A percentile compares a stretch with the other conserved stretches of the same genome.
phyloP scores from a whole-genome alignment of 176 grass and related monocot genomes.

The Aegilops speltoides region DNA sequence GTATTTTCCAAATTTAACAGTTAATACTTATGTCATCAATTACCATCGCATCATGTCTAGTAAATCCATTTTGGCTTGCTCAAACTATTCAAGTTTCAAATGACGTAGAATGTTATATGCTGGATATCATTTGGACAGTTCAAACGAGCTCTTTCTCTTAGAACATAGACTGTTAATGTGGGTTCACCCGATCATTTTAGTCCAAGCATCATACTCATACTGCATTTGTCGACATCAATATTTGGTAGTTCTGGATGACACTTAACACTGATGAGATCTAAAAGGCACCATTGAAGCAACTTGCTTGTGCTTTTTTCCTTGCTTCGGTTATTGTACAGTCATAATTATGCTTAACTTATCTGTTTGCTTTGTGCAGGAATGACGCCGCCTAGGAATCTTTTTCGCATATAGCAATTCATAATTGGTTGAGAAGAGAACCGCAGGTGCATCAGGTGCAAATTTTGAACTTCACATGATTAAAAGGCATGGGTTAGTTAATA shows the following conservation, averaged over 20 bases:
- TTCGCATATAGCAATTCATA: slow-evolving; percentile 71
- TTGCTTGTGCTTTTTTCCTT: not conserved
- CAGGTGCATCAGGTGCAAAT: slow-evolving; percentile 58
- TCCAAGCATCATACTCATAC: not conserved
- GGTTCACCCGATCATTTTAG: not conserved
- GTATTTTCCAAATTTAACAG: not conserved
- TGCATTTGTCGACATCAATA: not conserved
- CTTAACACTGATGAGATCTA: not conserved
- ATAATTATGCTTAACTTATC: slow-evolving; percentile 1
- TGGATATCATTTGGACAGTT: not conserved
- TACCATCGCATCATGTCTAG: not conserved
- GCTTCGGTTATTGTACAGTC: not conserved
- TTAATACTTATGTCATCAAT: not conserved
- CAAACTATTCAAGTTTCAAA: not conserved
- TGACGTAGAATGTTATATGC: not conserved
- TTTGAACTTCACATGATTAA: slow-evolving; percentile 66
- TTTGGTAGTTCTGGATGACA: not conserved
- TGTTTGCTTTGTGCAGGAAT: slow-evolving; percentile 46
- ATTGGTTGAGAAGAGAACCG: slow-evolving; percentile 64
- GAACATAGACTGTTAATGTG: not conserved
- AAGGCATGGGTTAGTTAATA: slow-evolving; percentile 71
- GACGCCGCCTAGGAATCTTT: slow-evolving; percentile 65
- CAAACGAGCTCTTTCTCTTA: not conserved
- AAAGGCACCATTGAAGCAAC: not conserved
- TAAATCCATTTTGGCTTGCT: not conserved